A percentile compares a stretch with the other conserved stretches of the same genome.
Evolutionary conservation across 768 basidiomycete genomes (phyloP).

Genomic region (Amanita rubescens): DNA sequence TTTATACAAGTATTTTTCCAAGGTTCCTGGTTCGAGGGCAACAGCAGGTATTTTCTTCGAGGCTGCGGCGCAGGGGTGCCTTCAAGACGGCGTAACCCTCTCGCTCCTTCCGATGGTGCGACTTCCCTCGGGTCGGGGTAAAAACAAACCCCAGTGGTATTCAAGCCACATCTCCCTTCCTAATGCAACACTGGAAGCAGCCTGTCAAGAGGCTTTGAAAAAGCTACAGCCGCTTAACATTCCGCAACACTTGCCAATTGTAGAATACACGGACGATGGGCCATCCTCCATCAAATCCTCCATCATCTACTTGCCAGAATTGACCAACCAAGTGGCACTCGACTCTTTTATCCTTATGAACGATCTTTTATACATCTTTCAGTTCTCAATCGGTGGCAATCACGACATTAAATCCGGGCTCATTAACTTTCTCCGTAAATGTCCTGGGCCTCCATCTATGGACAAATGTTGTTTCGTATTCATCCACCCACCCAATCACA

Average conservation of each 20-base stretch:
- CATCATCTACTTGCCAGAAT: background rate
- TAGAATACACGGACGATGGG: background rate
- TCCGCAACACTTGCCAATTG: background rate
- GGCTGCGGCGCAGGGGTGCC: conserved; percentile 9
- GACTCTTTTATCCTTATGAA: conserved; percentile 4
- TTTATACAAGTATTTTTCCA: conserved; percentile 10
- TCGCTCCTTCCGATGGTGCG: conserved; percentile 1
- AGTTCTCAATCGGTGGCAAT: conserved; percentile 7
- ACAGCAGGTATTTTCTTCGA: conserved; percentile 13
- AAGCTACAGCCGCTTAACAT: background rate
- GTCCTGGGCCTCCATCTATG: conserved; percentile 2
- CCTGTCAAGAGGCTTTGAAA: conserved; percentile 7
- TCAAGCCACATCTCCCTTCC: conserved; percentile 8
- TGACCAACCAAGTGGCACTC: background rate
- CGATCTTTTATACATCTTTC: conserved; percentile 12
- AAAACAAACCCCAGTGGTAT: background rate
- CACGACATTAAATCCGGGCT: conserved; percentile 12
- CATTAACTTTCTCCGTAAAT: conserved; percentile 1
- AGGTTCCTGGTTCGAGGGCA: conserved; percentile 8
- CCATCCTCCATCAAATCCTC: background rate
- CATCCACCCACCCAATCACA: conserved; percentile 7
- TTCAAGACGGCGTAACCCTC: background rate
- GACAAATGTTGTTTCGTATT: conserved; percentile 10
- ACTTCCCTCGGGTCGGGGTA: background rate
- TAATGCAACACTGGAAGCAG: conserved; percentile 5